Base-by-base conservation (phyloP, 805 yeast genomes). In the Metschnikowia baotianmanensis region DNA sequence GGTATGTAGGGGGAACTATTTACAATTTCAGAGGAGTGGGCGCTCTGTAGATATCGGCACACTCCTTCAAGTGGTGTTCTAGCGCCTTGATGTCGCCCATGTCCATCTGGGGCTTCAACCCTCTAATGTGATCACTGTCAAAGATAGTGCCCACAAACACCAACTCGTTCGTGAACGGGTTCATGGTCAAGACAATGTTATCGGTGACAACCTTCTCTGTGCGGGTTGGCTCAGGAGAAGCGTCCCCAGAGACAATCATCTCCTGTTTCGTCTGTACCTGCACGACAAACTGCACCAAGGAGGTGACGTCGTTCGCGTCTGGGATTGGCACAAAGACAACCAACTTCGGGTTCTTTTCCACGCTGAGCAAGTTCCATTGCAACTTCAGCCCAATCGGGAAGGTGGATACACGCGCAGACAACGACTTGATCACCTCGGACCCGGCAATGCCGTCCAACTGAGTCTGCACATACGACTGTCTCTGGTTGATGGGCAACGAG, bases 351-450 rank as follows among this genome's bases (percentile, higher is more conserved):
- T 78, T 73, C 23, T 71, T 65, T 51, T 79, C 83, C 53, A 88
- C 80, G 51, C 82, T 79, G 20, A 81, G 65, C 38, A 90, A 68
- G 53, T 85, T 82, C 96, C 97, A 90, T 40, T 77, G 80, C 47
- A 87, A 65, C 34, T 74, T 71, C 29, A 77, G 65, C 42, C 74
- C 72, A 15, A 65, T 61, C 16, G 96, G 95, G 47, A 69, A 68
- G 1, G 69, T 53, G 21, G 47, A 54, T 6, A 67, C 61, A 31
- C 75, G 53, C 26, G 52, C 55, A n/a, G 52, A 45, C 42, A 69
- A 57, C n/a, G 55, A 54, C 31, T 56, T 54, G 22, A 61, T 52
- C 11, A 65, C 66, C 34, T 59, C 63, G 8, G 50, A 53, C 3
- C 72, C 71, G 15, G 65, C 59, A 31, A 58, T 60, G 13, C 65